Evolutionary conservation across 2,329 filamentous ascomycete genomes (phyloP), one percentile per base, ranked within the genome.

Genomic region (Leptographium wingfieldii): DNA sequence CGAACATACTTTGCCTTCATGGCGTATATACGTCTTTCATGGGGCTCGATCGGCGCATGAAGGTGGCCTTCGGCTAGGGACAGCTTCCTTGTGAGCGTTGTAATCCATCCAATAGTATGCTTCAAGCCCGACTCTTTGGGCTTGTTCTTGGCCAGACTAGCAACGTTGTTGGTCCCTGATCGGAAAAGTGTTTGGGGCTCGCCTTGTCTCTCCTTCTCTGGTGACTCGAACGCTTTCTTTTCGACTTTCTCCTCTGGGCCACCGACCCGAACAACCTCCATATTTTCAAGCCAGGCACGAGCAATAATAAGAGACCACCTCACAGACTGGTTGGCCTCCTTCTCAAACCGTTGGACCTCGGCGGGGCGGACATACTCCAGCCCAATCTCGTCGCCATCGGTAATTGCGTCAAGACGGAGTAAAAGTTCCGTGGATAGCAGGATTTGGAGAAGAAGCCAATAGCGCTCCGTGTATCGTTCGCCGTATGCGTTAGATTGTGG

Each of bases 231-330:
- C 16, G 35, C 55, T 29, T 57, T 59, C 27, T 48, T 52, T 14
- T 61, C 59, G 12, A 19, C 12, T 9, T 56, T 40, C 14, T 53
- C 55, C 6, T 59, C 59, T 11, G 51, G 51, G 3, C 55, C 57
- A 5, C 60, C 58, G 31, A 65, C 46, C 9, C 63, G 62, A 3
- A 66, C 58, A 29, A 87, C 73, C 10, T 78, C 77, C 35, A 87
- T 84, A 62, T 87, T 87, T 63, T 86, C 81, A n/a, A 87, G 75
- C 84, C 84, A 87, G 52, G 78, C 77, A 31, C 83, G 76, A 19
- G 84, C 84, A 38, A 87, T 74, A 49, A 86, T 73, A 48, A 87
- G 71, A 4, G 84, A 86, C 84, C 84, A 87, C 66, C 81, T 84
- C 25, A 87, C 82, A n/a, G 80, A 79, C 14, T 73, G 68, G 29